These are phyloP conservation scores for Trametes gibbosa DNA, from an alignment of 768 basidiomycete species.

Conservation along the genomic window DNA sequence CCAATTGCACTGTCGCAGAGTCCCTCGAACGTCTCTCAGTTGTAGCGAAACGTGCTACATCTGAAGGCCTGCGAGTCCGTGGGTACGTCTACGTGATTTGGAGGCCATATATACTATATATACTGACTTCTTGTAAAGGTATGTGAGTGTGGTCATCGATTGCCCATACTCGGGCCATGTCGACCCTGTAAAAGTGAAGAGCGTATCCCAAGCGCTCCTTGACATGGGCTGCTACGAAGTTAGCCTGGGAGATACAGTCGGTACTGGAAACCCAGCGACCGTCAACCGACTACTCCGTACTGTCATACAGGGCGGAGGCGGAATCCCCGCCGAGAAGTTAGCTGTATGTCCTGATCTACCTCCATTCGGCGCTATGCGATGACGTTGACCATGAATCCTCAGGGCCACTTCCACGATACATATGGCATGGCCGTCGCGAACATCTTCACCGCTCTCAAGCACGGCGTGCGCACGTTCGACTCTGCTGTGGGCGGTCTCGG, in stretches of 20 bases:
- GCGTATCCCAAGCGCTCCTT: slow-evolving; percentile 65
- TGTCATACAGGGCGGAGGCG: slow-evolving; percentile 56
- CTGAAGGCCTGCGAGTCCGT: slow-evolving; percentile 60
- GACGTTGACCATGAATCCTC: background rate
- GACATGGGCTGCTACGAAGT: slow-evolving; percentile 96
- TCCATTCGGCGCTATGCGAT: background rate
- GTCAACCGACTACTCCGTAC: slow-evolving; percentile 69
- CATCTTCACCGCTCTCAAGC: slow-evolving; percentile 63
- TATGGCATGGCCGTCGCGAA: slow-evolving; percentile 83
- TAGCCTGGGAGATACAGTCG: slow-evolving; percentile 89
- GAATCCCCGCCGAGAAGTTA: slow-evolving; percentile 60
- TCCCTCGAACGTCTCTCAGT: slow-evolving; percentile 62
- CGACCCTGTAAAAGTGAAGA: slow-evolving; percentile 58
- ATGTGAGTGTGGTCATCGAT: slow-evolving; percentile 78
- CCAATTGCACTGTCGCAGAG: slow-evolving; percentile 70
- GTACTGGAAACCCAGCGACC: slow-evolving; percentile 72
- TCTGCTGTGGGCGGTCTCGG: slow-evolving; percentile 87
- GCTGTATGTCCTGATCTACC: slow-evolving; percentile 47
- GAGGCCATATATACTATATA: background rate
- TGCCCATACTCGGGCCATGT: slow-evolving; percentile 88
- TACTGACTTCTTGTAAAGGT: slow-evolving; percentile 41
- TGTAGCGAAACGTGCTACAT: slow-evolving; percentile 60
- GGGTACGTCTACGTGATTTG: slow-evolving; percentile 62
- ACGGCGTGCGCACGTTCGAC: slow-evolving; percentile 81
- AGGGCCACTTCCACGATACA: slow-evolving; percentile 80